Evolutionary conservation across 108 stramenopile genomes (phyloP).

Genomic region (Cyclostephanos invisitatus): DNA sequence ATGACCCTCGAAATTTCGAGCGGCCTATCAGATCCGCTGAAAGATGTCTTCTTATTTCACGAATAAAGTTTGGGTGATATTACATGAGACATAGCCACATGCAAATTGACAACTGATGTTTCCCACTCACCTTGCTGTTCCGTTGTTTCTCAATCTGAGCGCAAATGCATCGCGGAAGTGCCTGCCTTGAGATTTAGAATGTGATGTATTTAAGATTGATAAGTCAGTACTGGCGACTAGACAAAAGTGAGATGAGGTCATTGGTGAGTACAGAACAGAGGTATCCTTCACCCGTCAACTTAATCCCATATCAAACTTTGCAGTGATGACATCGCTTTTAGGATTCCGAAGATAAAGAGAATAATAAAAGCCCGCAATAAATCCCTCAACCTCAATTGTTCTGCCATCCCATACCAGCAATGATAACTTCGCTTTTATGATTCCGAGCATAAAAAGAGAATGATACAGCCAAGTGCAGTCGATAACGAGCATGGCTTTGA

Average conservation of each 20-base stretch:
- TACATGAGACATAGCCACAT: background rate
- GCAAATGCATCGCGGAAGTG: constrained; percentile 64
- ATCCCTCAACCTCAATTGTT: no score
- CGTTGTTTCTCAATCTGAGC: constrained; percentile 61
- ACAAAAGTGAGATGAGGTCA: background rate
- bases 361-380: no score
- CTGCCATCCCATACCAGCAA: constrained; percentile 66
- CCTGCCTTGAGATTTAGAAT: constrained; percentile 10
- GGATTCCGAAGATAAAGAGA: constrained; percentile 55
- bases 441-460: constrained; percentile 57
- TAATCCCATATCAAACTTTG: constrained; percentile 70
- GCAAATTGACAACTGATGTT: background rate
- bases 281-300: constrained; percentile 63
- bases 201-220: background rate
- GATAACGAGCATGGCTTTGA: constrained; percentile 86
- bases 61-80: background rate
- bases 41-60: constrained; percentile 27
- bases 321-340: constrained; percentile 51
- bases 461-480: constrained; percentile 94
- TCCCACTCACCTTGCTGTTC: constrained; percentile 28
- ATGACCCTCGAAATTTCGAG: constrained; percentile 74
- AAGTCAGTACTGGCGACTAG: background rate
- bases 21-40: constrained; percentile 50
- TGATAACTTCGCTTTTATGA: constrained; percentile 52
- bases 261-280: background rate